Base-by-base conservation (phyloP, 1,284 basidiomycete species). In the Cutaneotrichosporon dermatis region DNA sequence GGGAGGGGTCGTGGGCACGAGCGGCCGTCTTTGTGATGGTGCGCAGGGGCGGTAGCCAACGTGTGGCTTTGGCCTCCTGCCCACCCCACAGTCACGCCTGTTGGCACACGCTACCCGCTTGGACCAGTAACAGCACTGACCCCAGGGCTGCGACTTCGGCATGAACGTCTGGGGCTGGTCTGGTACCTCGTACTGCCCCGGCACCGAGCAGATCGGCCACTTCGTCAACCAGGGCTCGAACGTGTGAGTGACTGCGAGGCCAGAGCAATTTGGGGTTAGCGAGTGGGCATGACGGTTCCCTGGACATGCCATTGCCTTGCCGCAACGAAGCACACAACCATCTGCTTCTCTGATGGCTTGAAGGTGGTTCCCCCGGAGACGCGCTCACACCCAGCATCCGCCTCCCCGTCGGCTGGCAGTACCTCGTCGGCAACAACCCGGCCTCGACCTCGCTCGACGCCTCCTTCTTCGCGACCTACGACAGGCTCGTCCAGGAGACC, bases 121-220 rank as follows among this genome's bases (percentile, higher is more conserved):
- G 25, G 25, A 40, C 12, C 12, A 40, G 8, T 40, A 9, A 40
- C 39, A 40, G 39, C 3, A n/a, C 42, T 34, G n/a, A 16, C 33
- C n/a, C 15, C 56, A 72, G 70, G 72, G 72, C 45, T 72, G 68
- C 60, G 72, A 73, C 49, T 73, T 71, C 57, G 72, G 70, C 42
- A 68, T 69, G 56, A 60, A 56, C 51, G 66, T 65, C 56, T 61
- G 67, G 48, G 71, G 71, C 34, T 51, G 44, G 25, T 55, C 66
- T 11, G 65, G 66, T 58, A 59, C 58, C 49, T 55, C 54, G 53
- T 66, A 68, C 55, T 82, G 82, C 74, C 62, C 74, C 54, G 81
- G 81, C 52, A 74, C 74, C 10, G 80, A 81, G 8, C 84, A 85
- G 70, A 84, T 85, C 81, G 65, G 75, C 42, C 84, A 85, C 67